Evolutionary conservation across 2,329 filamentous ascomycete genomes (phyloP), one percentile per base, ranked within the genome.

Genomic region (Cordyceps tenuipes): DNA sequence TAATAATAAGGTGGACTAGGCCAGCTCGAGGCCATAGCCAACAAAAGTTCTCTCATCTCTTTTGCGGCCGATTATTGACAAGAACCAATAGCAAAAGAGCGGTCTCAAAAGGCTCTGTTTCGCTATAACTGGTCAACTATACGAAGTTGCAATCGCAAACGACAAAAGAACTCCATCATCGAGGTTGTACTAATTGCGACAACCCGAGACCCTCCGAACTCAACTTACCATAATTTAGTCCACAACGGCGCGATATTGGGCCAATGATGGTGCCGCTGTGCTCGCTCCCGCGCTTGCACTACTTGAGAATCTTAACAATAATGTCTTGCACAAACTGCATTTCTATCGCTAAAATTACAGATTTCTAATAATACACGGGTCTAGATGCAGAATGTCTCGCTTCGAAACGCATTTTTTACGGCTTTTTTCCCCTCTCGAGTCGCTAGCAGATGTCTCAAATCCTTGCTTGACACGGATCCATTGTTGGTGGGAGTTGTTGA

Each of bases 171-270:
- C 26, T 6, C 26, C 26, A 43, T 15, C 13, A 6, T 17, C 5
- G 5, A 17, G 39, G 39, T n/a, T 36, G 51, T 56, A 47, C 12
- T 41, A 56, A 47, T 23, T 13, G n/a, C 43, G 41, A 47, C 43
- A 15, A 3, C 7, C 53, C 53, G n/a, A 29, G 26, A 56, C 12
- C 36, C 39, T n/a, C n/a, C 12, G 26, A 36, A 17, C n/a, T 26
- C 36, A 41, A n/a, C n/a, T n/a, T n/a, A 26, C 36, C 43, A 19
- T n/a, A n/a, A n/a, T n/a, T n/a, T n/a, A n/a, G 13, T 13, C 39
- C 48, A 29, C 54, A 43, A 56, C 54, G 54, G 54, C 54, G 43
- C 44, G 44, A 57, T 57, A 56, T 34, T 31, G 23, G 13, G 34
- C 41, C 53, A 47, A 23, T 34, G 29, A 41, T 34, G 17, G 15